phyloP scores from a whole-genome alignment of 441 rosid species.

The Rhodomyrtus psidioides region DNA sequence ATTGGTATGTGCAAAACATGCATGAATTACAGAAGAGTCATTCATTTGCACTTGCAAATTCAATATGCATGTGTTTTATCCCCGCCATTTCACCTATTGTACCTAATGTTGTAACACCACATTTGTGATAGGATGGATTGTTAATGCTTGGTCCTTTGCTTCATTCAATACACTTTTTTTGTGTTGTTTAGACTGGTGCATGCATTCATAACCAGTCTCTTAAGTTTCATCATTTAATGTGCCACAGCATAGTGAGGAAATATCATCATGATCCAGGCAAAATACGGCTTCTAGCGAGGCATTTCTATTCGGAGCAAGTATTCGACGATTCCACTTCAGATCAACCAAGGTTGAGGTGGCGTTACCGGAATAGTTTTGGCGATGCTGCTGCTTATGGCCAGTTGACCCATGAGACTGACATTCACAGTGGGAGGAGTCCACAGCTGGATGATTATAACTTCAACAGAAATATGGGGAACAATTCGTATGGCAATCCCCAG shows the following conservation, averaged over 20 bases:
- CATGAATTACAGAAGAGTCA: background rate
- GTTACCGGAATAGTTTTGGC: constrained; percentile 46
- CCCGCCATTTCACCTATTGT: background rate
- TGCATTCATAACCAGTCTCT: background rate
- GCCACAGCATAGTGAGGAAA: constrained; percentile 42
- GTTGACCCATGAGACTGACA: constrained; percentile 17
- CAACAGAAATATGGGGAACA: constrained; percentile 2
- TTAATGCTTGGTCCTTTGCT: background rate
- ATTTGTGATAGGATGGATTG: background rate
- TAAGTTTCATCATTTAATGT: constrained; percentile 14
- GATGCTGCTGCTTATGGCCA: constrained; percentile 27
- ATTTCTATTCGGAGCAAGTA: constrained; percentile 72
- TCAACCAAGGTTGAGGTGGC: constrained; percentile 61
- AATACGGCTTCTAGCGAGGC: constrained; percentile 44
- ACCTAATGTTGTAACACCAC: background rate
- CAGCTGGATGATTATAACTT: constrained; percentile 5
- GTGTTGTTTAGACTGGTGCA: background rate
- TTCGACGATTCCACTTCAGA: constrained; percentile 53
- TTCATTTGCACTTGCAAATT: background rate
- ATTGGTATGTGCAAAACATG: background rate
- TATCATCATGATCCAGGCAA: constrained; percentile 37
- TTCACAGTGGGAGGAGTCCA: constrained; percentile 6
- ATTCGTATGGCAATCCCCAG: background rate
- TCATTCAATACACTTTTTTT: background rate
- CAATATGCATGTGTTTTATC: background rate